These are phyloP conservation scores for Chaetomium sp. DNA, from an alignment of 2,329 filamentous ascomycete genomes.

Conservation along the genomic window DNA sequence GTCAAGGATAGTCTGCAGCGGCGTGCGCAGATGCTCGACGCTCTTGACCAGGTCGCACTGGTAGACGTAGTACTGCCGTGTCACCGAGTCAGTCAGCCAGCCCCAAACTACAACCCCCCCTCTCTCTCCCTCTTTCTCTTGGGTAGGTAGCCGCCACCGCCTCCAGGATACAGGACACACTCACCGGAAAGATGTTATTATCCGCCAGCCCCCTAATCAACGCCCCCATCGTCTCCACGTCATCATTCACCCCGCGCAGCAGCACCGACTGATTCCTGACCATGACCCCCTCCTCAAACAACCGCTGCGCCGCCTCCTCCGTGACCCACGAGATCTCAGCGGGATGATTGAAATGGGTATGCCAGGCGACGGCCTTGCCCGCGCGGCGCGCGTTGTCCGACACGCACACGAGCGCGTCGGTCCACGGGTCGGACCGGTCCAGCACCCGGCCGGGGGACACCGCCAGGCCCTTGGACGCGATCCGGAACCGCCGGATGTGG, in stretches of 20 bases:
- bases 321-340: constrained; percentile 65
- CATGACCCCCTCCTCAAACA: constrained; percentile 54
- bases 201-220: constrained; percentile 58
- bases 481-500: constrained; percentile 61
- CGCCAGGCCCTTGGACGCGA: constrained; percentile 64
- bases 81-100: neutral
- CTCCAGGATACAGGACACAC: constrained; percentile 35
- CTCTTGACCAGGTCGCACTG: constrained; percentile 64
- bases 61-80: constrained; percentile 63
- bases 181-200: constrained; percentile 59
- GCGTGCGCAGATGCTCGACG: constrained; percentile 64
- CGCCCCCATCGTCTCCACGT: constrained; percentile 52
- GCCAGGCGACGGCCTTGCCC: constrained; percentile 63
- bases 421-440: constrained; percentile 55
- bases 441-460: constrained; percentile 60
- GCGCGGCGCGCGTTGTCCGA: constrained; percentile 52
- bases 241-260: constrained; percentile 61
- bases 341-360: constrained; percentile 68
- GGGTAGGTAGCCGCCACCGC: neutral
- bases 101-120: neutral
- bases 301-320: constrained; percentile 50
- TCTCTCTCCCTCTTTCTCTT: too few relatives aligned
- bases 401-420: constrained; percentile 53
- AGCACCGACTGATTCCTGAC: constrained; percentile 64
- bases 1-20: constrained; percentile 59